Conservation (phyloP, 108 stramenopile species). For the Cyclostephanos tholiformis region DNA sequence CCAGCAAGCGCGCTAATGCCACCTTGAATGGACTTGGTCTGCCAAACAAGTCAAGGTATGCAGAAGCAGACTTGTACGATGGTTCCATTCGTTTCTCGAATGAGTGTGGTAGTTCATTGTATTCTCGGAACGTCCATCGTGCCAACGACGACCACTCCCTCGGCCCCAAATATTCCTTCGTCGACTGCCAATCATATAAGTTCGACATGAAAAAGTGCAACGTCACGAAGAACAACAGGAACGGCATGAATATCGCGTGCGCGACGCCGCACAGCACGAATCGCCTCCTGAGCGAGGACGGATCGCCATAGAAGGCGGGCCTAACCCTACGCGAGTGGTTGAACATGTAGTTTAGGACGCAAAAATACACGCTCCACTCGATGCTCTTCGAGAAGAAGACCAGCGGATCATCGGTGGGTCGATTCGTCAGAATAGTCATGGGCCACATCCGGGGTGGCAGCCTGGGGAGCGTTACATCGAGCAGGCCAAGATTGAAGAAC, state of each 20-base stretch:
- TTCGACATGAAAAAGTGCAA: constrained; percentile 94
- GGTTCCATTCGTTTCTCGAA: constrained; percentile 87
- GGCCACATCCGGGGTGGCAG: constrained; percentile 43
- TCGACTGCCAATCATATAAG: constrained; percentile 90
- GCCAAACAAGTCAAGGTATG: constrained; percentile 83
- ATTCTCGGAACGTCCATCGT: constrained; percentile 94
- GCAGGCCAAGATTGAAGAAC: constrained; percentile 82
- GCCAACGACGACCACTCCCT: constrained; percentile 89
- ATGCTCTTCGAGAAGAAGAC: constrained; percentile 70
- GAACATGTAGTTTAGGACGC: constrained; percentile 97
- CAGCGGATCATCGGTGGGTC: constrained; percentile 22
- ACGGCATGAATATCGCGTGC: constrained; percentile 91
- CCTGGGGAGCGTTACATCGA: constrained; percentile 71
- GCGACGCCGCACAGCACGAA: constrained; percentile 88
- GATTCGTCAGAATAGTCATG: constrained; percentile 8
- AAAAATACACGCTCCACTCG: constrained; percentile 90
- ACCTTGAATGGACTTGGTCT: constrained; percentile 75
- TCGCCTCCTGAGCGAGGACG: constrained; percentile 68
- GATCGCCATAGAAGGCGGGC: constrained; percentile 85
- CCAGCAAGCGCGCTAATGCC: constrained; percentile 73
- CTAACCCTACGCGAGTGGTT: constrained; percentile 91
- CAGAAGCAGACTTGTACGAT: constrained; percentile 83
- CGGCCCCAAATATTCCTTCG: constrained; percentile 91
- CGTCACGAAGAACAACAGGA: constrained; percentile 90
- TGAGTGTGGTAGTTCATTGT: constrained; percentile 93